phyloP scores from a whole-genome alignment of 2,329 filamentous ascomycete genomes.

The Trichoderma polysporum region DNA sequence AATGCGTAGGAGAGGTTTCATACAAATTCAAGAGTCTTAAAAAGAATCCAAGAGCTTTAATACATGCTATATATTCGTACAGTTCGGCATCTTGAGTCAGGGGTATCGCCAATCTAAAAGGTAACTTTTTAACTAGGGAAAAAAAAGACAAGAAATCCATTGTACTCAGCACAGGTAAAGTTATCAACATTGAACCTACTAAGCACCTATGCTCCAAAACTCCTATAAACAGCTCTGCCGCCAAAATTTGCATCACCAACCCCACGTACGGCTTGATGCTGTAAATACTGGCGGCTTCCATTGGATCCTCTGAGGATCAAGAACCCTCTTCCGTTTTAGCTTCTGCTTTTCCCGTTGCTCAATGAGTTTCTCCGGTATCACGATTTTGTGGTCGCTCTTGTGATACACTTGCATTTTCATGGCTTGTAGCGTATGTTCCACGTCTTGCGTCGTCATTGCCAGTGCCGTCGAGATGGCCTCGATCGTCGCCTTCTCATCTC shows the following conservation, averaged over 20 bases:
- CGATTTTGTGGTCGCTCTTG: conserved; percentile 94
- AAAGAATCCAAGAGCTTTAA: not conserved
- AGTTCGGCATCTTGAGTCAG: not conserved
- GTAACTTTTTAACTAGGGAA: not conserved
- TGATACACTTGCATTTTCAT: conserved; percentile 94
- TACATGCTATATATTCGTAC: not conserved
- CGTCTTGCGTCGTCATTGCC: conserved; percentile 96
- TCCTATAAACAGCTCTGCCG: not conserved
- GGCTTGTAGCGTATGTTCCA: conserved; percentile 90
- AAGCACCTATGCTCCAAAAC: not conserved
- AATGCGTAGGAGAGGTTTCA: no score
- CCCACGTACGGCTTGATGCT: conserved; percentile 88
- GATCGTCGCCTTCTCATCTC: conserved; percentile 73
- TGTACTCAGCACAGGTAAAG: not conserved
- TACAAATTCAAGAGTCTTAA: not conserved
- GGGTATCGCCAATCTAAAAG: not conserved
- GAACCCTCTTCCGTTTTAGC: conserved; percentile 70
- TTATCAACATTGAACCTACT: not conserved
- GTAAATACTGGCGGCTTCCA: conserved; percentile 98
- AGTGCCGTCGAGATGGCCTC: conserved; percentile 76
- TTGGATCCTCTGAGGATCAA: conserved; percentile 76
- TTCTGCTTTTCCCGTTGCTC: conserved; percentile 78
- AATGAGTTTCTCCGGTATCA: conserved; percentile 81
- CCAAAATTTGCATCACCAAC: conserved; percentile 61
- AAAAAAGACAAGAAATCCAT: not conserved